phyloP scores from a whole-genome alignment of 208 protist genomes.

The Strigomonas culicis region DNA sequence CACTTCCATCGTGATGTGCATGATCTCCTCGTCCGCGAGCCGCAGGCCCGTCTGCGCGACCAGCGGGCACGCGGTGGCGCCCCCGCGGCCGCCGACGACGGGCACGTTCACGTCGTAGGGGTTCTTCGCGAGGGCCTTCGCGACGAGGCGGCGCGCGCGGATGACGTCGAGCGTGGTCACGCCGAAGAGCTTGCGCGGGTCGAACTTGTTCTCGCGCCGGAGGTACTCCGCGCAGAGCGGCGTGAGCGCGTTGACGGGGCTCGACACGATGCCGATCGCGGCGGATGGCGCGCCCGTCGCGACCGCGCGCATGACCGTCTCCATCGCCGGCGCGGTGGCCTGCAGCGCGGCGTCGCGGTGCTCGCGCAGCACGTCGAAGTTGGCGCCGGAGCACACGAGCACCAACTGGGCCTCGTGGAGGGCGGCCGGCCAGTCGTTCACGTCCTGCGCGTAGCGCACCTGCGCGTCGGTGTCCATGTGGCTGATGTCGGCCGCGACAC shows the following conservation, averaged over 20 bases:
- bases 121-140: slow-evolving; percentile 52
- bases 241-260: slow-evolving; percentile 97
- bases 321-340: slow-evolving; percentile 71
- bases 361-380: slow-evolving; percentile 87
- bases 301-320: slow-evolving; percentile 83
- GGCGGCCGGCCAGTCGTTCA: slow-evolving; percentile 47
- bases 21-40: slow-evolving; percentile 46
- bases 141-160: slow-evolving; percentile 91
- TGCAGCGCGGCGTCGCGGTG: slow-evolving; percentile 88
- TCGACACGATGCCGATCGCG: slow-evolving; percentile 91
- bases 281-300: slow-evolving; percentile 63
- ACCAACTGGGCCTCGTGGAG: slow-evolving; percentile 81
- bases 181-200: slow-evolving; percentile 85
- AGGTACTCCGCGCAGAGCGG: slow-evolving; percentile 91
- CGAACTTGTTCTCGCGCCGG: slow-evolving; percentile 88
- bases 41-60: slow-evolving; percentile 79
- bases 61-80: slow-evolving; percentile 90
- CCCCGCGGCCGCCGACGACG: slow-evolving; percentile 96
- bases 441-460: slow-evolving; percentile 30
- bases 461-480: slow-evolving; percentile 67
- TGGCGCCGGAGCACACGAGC: slow-evolving; percentile 85
- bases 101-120: slow-evolving; percentile 52
- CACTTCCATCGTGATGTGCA: slow-evolving; percentile 40
- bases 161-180: slow-evolving; percentile 92
- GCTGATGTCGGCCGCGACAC: slow-evolving; percentile 69